Evolutionary conservation across 1,284 basidiomycete species (phyloP).

Genomic region (Puccinia triticina): DNA sequence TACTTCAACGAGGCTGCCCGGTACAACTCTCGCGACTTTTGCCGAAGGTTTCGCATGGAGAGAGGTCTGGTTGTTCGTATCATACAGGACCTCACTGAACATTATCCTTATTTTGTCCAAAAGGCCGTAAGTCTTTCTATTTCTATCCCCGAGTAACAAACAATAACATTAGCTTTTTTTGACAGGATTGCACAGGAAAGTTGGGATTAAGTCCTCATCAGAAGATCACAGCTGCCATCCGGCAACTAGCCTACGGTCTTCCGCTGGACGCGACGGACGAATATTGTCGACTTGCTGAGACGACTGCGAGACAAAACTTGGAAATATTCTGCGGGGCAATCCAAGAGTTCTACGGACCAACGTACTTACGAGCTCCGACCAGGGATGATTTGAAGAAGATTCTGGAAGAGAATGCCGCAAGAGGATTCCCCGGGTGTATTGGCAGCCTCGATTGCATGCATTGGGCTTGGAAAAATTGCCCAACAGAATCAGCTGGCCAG

Average conservation of each 20-base stretch:
- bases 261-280: conserved; percentile 20
- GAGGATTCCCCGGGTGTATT: too few relatives aligned
- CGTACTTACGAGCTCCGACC: too few relatives aligned
- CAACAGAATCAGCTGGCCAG: too few relatives aligned
- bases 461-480: too few relatives aligned
- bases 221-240: conserved; percentile 17
- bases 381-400: too few relatives aligned
- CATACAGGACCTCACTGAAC: background rate
- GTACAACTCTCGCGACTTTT: background rate
- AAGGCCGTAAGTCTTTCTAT: background rate
- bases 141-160: background rate
- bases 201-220: conserved; percentile 4
- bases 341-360: background rate
- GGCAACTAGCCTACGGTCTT: background rate
- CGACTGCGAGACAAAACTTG: background rate
- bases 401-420: too few relatives aligned
- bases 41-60: background rate
- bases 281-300: conserved; percentile 22
- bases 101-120: background rate
- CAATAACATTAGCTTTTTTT: background rate
- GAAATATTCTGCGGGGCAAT: conserved; percentile 20
- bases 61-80: background rate
- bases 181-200: conserved; percentile 19
- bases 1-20: background rate
- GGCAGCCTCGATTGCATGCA: too few relatives aligned